Conservation (phyloP, 176 grass and related monocot species). For the Aechmea fasciata region DNA sequence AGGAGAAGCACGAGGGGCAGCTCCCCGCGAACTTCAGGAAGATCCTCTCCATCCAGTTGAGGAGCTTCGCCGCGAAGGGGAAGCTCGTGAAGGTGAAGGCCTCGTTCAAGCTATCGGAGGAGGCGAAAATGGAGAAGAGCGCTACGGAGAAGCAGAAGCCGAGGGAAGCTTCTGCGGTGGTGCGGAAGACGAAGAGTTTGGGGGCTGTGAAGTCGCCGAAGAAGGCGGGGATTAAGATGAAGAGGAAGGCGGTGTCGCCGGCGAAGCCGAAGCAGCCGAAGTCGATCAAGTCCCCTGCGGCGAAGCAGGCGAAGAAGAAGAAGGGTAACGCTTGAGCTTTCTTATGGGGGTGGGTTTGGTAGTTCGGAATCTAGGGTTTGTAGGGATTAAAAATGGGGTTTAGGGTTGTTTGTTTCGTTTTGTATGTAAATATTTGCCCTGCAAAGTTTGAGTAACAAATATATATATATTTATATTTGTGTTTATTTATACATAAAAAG, state of each 20-base stretch:
- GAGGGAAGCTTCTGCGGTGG: background rate
- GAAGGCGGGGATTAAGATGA: constrained; percentile 9
- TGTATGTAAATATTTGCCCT: no score
- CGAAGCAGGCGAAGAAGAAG: constrained; percentile 41
- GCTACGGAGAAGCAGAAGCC: constrained; percentile 27
- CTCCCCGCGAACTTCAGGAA: constrained; percentile 81
- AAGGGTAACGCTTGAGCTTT: no score
- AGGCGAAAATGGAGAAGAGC: constrained; percentile 25
- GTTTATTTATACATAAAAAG: no score
- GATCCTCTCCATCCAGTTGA: constrained; percentile 52
- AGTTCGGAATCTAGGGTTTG: no score
- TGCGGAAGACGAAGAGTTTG: background rate
- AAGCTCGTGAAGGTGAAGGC: constrained; percentile 95
- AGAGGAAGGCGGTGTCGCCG: constrained; percentile 13
- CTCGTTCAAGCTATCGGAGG: constrained; percentile 88
- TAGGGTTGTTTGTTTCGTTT: no score
- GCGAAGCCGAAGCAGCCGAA: constrained; percentile 38
- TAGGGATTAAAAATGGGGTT: no score
- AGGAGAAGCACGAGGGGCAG: constrained; percentile 52
- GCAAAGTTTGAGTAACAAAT: no score
- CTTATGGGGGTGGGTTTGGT: no score
- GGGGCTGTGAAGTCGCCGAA: constrained; percentile 11
- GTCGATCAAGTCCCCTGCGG: constrained; percentile 22
- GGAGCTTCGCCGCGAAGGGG: constrained; percentile 43
- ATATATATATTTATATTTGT: no score